These are phyloP conservation scores for Clavispora santaluciae DNA, from an alignment of 805 yeast species.

Conservation along the genomic window DNA sequence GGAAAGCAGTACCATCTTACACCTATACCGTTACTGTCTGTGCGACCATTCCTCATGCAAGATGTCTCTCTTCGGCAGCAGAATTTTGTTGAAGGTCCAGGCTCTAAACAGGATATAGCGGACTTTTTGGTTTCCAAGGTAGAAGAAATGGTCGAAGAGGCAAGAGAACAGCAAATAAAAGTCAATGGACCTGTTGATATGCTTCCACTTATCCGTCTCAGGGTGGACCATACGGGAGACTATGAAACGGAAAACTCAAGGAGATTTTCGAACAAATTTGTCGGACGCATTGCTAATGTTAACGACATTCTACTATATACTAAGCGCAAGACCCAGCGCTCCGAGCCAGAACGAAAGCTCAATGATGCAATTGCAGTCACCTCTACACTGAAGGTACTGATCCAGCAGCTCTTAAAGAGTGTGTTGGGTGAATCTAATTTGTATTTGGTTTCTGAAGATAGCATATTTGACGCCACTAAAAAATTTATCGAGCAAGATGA, in stretches of 20 bases:
- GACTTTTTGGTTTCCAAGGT: constrained; percentile 59
- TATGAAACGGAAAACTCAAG: constrained; percentile 89
- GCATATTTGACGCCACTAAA: constrained; percentile 68
- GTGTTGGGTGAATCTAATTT: constrained; percentile 60
- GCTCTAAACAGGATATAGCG: constrained; percentile 57
- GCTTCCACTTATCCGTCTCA: constrained; percentile 72
- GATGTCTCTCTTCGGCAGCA: constrained; percentile 53
- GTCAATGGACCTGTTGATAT: background rate
- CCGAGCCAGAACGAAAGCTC: constrained; percentile 12
- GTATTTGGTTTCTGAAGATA: constrained; percentile 66
- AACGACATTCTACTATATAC: constrained; percentile 76
- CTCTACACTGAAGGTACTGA: constrained; percentile 11
- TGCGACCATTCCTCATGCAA: constrained; percentile 77
- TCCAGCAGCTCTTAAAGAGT: constrained; percentile 60
- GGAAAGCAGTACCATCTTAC: constrained; percentile 53
- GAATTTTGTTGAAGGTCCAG: constrained; percentile 54
- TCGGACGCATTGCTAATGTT: constrained; percentile 86
- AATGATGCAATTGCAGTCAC: background rate
- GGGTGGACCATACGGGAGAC: constrained; percentile 88
- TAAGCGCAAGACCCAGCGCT: constrained; percentile 36
- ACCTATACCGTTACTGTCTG: constrained; percentile 60
- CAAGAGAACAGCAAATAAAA: constrained; percentile 44
- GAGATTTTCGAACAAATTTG: constrained; percentile 84
- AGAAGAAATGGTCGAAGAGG: constrained; percentile 59
- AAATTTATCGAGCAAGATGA: constrained; percentile 80